A percentile compares a stretch with the other conserved stretches of the same genome.
phyloP scores from a whole-genome alignment of 306 rosid genomes.

The Lathyrus tuberosus region DNA sequence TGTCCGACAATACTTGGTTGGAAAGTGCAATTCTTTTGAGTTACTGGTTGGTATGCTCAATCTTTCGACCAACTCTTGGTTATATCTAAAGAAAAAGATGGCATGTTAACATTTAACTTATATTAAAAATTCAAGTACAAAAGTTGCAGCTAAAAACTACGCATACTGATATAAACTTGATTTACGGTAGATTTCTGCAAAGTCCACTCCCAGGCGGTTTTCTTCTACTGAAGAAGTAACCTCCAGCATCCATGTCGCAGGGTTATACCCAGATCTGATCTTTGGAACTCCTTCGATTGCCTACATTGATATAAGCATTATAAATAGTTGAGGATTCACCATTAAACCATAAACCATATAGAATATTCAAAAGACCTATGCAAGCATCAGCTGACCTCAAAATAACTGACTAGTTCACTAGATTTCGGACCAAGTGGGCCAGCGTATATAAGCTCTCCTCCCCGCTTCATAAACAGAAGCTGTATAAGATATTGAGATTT shows the following conservation, averaged over 20 bases:
- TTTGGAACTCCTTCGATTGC: conserved; percentile 80
- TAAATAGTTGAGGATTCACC: conserved; percentile 36
- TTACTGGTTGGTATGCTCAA: conserved; percentile 71
- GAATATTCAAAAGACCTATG: conserved; percentile 30
- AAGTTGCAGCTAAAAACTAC: conserved; percentile 25
- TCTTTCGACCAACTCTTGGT: conserved; percentile 71
- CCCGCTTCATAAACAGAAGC: conserved; percentile 97
- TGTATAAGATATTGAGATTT: conserved; percentile 48
- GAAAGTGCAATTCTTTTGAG: conserved; percentile 78
- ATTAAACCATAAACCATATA: conserved; percentile 34
- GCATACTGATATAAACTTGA: conserved; percentile 84
- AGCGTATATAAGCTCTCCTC: conserved; percentile 97
- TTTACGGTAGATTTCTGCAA: conserved; percentile 80
- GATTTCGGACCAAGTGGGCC: conserved; percentile 97
- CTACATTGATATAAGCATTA: conserved; percentile 46
- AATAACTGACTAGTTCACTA: conserved; percentile 77
- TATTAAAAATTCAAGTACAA: conserved; percentile 23
- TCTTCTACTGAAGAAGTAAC: conserved; percentile 85
- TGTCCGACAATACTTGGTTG: conserved; percentile 79
- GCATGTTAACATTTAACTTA: conserved; percentile 43
- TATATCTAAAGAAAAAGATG: conserved; percentile 56
- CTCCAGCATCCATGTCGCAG: conserved; percentile 98
- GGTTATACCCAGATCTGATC: conserved; percentile 86
- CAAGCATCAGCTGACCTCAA: conserved; percentile 67
- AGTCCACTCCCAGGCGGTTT: conserved; percentile 82